Base-by-base conservation (phyloP, 306 rosid genomes). In the Fragaria vesca region DNA sequence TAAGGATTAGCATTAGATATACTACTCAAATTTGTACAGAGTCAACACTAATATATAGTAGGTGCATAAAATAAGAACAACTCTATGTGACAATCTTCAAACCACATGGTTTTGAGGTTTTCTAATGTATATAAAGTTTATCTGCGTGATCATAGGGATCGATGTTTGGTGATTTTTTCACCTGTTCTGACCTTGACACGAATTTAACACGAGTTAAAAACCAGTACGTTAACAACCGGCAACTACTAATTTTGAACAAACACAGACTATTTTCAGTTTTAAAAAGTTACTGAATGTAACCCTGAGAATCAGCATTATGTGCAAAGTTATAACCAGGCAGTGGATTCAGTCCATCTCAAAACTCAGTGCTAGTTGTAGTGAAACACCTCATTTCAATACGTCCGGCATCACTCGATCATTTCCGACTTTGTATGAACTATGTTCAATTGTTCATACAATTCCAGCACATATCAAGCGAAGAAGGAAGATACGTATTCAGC, bases 61-160 rank as follows among this genome's bases (percentile, higher is more conserved):
- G 54, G 24, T 55, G 34, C 66, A 54, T 72, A 52, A 4, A 34
- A 51, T 34, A 26, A 51, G 34, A 72, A 10, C 30, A 34, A 2
- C 8, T 51, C 1, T 26, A 15, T 63, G 69, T 32, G 45, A 36
- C 50, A 54, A 17, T 36, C 21, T 73, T 42, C 40, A 72, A 36
- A 5, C 50, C 51, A 72, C 51, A 12, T 57, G 24, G 17, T 54
- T 24, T 24, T 24, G 26, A 24, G 26, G 26, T 24, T 73, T n/a
- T 40, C 4, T 52, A 16, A 11, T 21, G 21, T 40, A 52, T 34
- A 1, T 2, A 17, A 4, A 1, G 11, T 72, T 69, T 69, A 7
- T 54, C 1, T 69, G 76, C 20, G 20, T 72, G 76, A 51, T 72
- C 76, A 20, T n/a, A 34, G 48, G 66, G 12, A 52, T 36, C 34